A percentile compares a stretch with the other conserved stretches of the same genome.
Conservation (phyloP, 805 yeast species). For the Ogataea parapolymorpha region DNA sequence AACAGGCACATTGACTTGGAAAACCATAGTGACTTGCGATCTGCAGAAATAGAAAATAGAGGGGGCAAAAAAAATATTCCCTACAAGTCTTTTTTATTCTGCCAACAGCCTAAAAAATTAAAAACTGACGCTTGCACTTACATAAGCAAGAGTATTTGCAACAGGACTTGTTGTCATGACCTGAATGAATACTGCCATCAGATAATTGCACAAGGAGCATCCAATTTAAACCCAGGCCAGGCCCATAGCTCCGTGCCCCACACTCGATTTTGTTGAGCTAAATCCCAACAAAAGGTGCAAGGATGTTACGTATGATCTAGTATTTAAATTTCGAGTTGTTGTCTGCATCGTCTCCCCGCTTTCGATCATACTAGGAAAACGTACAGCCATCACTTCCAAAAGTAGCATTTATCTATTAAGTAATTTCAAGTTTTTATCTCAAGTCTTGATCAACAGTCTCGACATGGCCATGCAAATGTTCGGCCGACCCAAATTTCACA, state of each 20-base stretch:
- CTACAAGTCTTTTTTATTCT: slow-evolving; percentile 1
- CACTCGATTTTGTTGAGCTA: slow-evolving; percentile 3
- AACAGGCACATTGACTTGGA: slow-evolving; percentile 51
- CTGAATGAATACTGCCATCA: too few species aligned
- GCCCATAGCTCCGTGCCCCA: too few species aligned
- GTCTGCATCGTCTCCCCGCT: too few species aligned
- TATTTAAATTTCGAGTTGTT: too few species aligned
- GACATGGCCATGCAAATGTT: slow-evolving; percentile 59
- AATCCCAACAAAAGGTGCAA: slow-evolving; percentile 7
- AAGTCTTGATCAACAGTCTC: slow-evolving; percentile 44
- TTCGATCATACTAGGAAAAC: too few species aligned
- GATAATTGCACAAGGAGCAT: background rate
- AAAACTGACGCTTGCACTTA: background rate
- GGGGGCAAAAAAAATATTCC: background rate
- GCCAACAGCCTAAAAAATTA: background rate
- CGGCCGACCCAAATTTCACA: slow-evolving; percentile 59
- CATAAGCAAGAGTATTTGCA: too few species aligned
- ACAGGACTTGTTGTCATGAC: too few species aligned
- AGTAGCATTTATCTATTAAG: background rate
- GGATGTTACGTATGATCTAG: background rate
- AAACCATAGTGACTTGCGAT: slow-evolving; percentile 19
- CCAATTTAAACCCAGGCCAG: too few species aligned
- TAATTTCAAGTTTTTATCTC: slow-evolving; percentile 23
- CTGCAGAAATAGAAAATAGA: slow-evolving; percentile 1
- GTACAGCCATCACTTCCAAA: too few species aligned